A percentile compares a stretch with the other conserved stretches of the same genome.
phyloP scores from a whole-genome alignment of 768 basidiomycete genomes.

The button mushroom (Agaricus bisporus) region DNA sequence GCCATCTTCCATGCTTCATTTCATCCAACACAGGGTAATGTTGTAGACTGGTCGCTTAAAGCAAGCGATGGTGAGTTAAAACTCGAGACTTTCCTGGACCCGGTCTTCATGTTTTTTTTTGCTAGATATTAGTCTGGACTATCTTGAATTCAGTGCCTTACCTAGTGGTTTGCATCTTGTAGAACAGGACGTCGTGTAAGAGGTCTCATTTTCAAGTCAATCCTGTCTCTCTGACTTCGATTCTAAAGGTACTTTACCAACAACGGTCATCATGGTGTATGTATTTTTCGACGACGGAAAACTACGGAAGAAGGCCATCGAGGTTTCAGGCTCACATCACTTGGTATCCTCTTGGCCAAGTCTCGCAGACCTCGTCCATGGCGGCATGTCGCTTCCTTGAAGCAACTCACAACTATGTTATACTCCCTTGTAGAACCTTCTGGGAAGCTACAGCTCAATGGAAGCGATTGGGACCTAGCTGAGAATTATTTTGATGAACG shows the following conservation, averaged over 20 bases:
- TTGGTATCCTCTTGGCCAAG: slow-evolving; percentile 67
- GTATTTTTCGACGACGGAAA: slow-evolving; percentile 63
- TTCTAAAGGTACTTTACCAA: slow-evolving; percentile 32
- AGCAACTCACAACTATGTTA: slow-evolving; percentile 48
- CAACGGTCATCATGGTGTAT: slow-evolving; percentile 62
- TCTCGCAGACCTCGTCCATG: slow-evolving; percentile 69
- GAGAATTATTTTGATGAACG: slow-evolving; percentile 61
- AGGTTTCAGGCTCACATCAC: slow-evolving; percentile 73
- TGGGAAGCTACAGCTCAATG: slow-evolving; percentile 41
- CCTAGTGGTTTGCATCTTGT: slow-evolving; percentile 80
- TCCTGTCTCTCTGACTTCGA: background rate
- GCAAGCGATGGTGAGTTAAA: slow-evolving; percentile 52
- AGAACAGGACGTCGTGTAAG: slow-evolving; percentile 75
- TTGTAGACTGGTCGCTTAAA: slow-evolving; percentile 74
- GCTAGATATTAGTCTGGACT: slow-evolving; percentile 58
- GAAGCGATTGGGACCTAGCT: slow-evolving; percentile 59
- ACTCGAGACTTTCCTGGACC: background rate
- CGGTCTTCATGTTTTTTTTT: background rate
- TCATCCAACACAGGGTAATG: slow-evolving; percentile 76
- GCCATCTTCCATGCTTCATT: slow-evolving; percentile 83
- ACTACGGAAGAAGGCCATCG: slow-evolving; percentile 70
- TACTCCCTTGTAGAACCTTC: slow-evolving; percentile 45
- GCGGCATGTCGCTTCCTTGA: slow-evolving; percentile 61
- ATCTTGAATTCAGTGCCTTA: slow-evolving; percentile 75
- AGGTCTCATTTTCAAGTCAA: slow-evolving; percentile 6